Percentiles rank a stretch among this genome's conserved stretches.
These are phyloP conservation scores for Irpex sp. DNA, from an alignment of 1,284 basidiomycete species.

Conservation along the genomic window DNA sequence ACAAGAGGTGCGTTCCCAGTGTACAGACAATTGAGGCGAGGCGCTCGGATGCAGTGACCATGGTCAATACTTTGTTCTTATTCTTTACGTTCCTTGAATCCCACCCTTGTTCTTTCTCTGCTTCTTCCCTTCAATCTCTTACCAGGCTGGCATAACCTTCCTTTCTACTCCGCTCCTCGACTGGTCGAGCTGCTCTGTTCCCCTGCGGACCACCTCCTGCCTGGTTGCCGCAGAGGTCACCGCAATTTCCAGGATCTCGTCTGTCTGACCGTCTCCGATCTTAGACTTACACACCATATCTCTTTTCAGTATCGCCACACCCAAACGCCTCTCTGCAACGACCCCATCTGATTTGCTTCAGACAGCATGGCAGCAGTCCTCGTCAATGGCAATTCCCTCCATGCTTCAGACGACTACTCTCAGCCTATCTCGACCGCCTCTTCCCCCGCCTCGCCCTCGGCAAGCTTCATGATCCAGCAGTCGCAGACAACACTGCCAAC, in stretches of 20 bases:
- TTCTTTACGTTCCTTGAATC: conserved; percentile 7
- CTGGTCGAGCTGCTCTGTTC: conserved; percentile 11
- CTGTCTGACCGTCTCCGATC: conserved; percentile 2
- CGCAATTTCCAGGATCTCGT: background rate
- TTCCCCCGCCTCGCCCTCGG: conserved; percentile 50
- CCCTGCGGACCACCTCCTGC: conserved; percentile 3
- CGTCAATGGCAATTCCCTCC: conserved; percentile 34
- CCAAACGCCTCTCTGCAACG: background rate
- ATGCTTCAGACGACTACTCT: conserved; percentile 32
- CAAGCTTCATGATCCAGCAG: conserved; percentile 37
- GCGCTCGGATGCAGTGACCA: conserved; percentile 8
- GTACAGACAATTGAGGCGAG: conserved; percentile 9
- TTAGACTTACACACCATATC: conserved; percentile 1
- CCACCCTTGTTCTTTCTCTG: conserved; percentile 11
- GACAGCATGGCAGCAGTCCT: conserved; percentile 38
- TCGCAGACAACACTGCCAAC: conserved; percentile 19
- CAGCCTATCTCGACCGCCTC: conserved; percentile 42
- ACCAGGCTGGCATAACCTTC: conserved; percentile 6
- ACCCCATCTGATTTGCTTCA: conserved; percentile 7
- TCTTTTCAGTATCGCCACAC: conserved; percentile 1
- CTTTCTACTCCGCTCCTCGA: background rate
- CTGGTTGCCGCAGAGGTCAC: conserved; percentile 13
- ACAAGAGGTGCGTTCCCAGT: conserved; percentile 5
- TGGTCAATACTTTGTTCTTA: conserved; percentile 5
- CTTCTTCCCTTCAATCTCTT: conserved; percentile 6